phyloP scores from a whole-genome alignment of 179 eudicot genomes.

The Corrigiola litoralis region DNA sequence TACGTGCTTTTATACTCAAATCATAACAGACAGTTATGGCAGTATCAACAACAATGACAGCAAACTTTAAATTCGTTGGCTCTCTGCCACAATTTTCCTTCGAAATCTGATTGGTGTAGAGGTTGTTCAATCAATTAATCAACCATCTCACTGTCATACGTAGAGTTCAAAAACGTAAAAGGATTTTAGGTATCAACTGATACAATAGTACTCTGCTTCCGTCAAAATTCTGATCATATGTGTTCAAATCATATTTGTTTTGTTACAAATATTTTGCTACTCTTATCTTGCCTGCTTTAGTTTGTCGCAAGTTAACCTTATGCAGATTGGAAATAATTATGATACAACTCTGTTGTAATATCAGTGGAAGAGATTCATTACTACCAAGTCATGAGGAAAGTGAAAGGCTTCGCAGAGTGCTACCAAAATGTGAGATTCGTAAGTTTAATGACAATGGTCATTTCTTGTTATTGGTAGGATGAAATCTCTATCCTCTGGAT shows the following conservation, averaged over 20 bases:
- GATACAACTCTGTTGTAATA: background rate
- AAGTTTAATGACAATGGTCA: conserved; percentile 54
- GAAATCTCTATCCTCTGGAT: conserved; percentile 7
- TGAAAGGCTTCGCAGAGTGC: conserved; percentile 47
- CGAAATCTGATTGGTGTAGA: too few relatives aligned
- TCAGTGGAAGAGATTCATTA: conserved; percentile 65
- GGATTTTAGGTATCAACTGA: background rate
- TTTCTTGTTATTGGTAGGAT: conserved; percentile 67
- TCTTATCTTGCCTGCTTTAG: background rate
- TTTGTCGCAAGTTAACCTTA: background rate
- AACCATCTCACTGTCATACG: background rate
- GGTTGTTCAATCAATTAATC: background rate
- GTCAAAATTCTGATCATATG: background rate
- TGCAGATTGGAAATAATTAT: background rate
- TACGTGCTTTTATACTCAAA: too few relatives aligned
- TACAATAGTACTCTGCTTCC: too few relatives aligned
- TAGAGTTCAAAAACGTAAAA: too few relatives aligned
- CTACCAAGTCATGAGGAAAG: conserved; percentile 74
- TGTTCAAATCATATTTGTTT: background rate
- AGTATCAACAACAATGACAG: too few relatives aligned
- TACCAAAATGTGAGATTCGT: conserved; percentile 62
- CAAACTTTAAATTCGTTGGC: too few relatives aligned
- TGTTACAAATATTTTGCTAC: background rate
- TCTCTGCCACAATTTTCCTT: too few relatives aligned
- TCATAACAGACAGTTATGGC: too few relatives aligned